Base-by-base conservation (phyloP, 306 rosid genomes). In the Inga leiocalycina region DNA sequence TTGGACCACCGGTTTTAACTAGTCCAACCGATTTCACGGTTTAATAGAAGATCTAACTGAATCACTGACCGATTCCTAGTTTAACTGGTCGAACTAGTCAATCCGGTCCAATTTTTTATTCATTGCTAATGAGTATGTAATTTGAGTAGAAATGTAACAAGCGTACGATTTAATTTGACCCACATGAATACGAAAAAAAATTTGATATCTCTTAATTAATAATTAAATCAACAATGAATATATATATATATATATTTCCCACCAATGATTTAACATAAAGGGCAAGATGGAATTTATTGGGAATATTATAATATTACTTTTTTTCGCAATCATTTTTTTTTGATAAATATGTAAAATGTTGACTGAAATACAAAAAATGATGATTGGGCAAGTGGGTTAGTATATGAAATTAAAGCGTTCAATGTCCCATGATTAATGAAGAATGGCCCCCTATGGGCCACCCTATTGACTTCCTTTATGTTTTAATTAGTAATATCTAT, bases 301-400 rank as follows among this genome's bases (percentile, higher is more conserved):
- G 35, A 76, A 59, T 76, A 56, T 76, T 57, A 76, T 22, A 39
- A 57, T 57, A 57, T 76, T 54, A 15, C 8, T 41, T 71, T 22
- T 37, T 10, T 7, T 5, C 22, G 19, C 69, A 54, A 56, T 75
- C 37, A 75, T 75, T 75, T n/a, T 56, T 12, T 54, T 37, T 5
- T 56, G 19, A 54, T 2, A 49, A 74, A 54, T 54, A 52, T 34
- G 7, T 34, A 75, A 16, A 51, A n/a, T 34, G 32, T 75, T 52
- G 66, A 75, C 78, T 20, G 8, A 51, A 71, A n/a, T 61, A 61
- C 37, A 3, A n/a, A 71, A 70, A n/a, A 43, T 0, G 10, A 22
- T 24, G 32, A 71, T 45, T 24, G n/a, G 76, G 24, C 56, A 24
- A 22, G 20, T 9, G 11, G 19, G 10, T 9, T 3, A 30, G 78